These are phyloP conservation scores for Withania somnifera DNA, from an alignment of 305 asterid genomes.

Conservation along the genomic window DNA sequence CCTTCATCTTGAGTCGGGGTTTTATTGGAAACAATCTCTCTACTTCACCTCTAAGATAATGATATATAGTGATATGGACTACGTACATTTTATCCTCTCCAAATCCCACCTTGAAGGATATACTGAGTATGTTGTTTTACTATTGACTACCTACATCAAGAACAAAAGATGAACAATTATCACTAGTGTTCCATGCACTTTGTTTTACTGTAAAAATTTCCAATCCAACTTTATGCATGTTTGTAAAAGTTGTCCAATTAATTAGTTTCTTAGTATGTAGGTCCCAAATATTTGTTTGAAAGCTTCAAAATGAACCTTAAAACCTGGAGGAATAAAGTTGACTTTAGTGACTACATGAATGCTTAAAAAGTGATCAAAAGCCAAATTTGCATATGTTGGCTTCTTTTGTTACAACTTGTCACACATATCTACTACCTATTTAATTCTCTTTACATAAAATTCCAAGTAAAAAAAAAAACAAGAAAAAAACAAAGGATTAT, in stretches of 20 bases:
- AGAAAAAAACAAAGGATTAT: neutral
- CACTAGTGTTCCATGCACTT: neutral
- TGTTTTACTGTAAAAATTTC: neutral
- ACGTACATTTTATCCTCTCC: too few relatives aligned
- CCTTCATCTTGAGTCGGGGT: too few relatives aligned
- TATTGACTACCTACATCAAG: neutral
- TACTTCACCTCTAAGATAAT: too few relatives aligned
- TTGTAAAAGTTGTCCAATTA: neutral
- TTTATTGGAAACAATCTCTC: too few relatives aligned
- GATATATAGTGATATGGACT: too few relatives aligned
- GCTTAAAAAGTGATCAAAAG: neutral
- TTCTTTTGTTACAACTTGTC: slow-evolving; percentile 8
- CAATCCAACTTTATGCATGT: neutral
- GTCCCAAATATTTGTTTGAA: slow-evolving; percentile 4
- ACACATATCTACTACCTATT: neutral
- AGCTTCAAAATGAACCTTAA: slow-evolving; percentile 6
- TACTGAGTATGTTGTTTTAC: too few relatives aligned
- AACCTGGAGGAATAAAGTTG: slow-evolving; percentile 1
- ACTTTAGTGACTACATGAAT: neutral
- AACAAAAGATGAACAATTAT: neutral
- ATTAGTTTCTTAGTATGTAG: neutral
- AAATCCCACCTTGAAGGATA: too few relatives aligned
- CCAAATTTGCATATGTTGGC: slow-evolving; percentile 14
- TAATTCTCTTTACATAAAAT: slow-evolving; percentile 14
- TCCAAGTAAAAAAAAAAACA: neutral